Conservation (phyloP, 208 protist genomes). For the Phytomonas serpens region DNA sequence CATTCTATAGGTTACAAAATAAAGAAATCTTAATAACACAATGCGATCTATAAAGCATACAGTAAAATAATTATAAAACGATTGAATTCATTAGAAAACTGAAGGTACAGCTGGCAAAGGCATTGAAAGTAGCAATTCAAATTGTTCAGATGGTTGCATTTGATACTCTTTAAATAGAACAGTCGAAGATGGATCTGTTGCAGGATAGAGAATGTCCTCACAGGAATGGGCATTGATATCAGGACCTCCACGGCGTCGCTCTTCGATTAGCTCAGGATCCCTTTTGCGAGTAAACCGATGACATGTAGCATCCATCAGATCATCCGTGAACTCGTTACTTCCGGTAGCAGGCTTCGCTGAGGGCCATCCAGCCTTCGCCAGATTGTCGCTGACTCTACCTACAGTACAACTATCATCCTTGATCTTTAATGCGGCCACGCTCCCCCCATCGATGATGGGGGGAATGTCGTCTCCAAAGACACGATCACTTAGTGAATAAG, state of each 20-base stretch:
- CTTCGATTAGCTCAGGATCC: constrained; percentile 56
- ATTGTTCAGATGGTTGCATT: constrained; percentile 18
- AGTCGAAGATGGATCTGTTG: constrained; percentile 12
- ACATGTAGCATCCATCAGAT: constrained; percentile 58
- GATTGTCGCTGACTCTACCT: background rate
- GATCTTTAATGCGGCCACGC: background rate
- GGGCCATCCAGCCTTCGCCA: background rate
- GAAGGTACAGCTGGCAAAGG: constrained; percentile 65
- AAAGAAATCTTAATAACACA: background rate
- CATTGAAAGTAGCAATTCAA: constrained; percentile 49
- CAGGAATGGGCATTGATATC: constrained; percentile 48
- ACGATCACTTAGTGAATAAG: constrained; percentile 35
- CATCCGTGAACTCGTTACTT: constrained; percentile 21
- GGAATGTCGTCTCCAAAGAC: constrained; percentile 26
- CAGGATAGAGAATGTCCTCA: constrained; percentile 40
- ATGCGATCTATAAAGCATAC: background rate
- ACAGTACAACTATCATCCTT: background rate
- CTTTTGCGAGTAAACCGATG: constrained; percentile 35
- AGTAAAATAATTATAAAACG: background rate
- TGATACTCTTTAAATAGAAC: constrained; percentile 53
- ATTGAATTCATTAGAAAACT: constrained; percentile 33
- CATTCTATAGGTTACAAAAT: background rate
- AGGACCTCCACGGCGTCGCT: constrained; percentile 60
- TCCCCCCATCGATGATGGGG: constrained; percentile 11
- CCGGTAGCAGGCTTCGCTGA: constrained; percentile 7